A percentile compares a stretch with the other conserved stretches of the same genome.
Conservation (phyloP, 2,329 filamentous ascomycete genomes). For the Colletotrichum sp. region DNA sequence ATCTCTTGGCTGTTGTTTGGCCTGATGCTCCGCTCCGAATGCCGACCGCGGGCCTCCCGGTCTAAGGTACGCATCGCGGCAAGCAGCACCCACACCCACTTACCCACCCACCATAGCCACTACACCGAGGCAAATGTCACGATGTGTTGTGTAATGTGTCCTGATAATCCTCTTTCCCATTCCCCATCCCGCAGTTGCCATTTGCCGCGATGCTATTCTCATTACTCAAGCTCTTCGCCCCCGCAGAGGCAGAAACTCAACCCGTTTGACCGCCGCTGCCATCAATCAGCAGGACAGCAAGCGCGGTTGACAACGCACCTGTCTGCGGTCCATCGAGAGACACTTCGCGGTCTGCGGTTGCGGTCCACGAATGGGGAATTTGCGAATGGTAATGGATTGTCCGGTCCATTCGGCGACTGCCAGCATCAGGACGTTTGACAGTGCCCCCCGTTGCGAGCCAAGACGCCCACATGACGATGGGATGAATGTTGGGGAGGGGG, state of each 20-base stretch:
- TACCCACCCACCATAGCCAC: not conserved
- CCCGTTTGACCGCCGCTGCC: not conserved
- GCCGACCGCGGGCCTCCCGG: not conserved
- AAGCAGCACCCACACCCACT: not conserved
- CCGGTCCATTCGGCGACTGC: not conserved
- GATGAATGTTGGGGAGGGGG: not conserved
- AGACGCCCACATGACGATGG: conserved; percentile 14
- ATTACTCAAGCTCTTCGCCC: not conserved
- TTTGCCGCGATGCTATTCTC: not conserved
- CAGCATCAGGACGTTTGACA: not conserved
- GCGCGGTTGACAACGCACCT: not conserved
- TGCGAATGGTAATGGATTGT: conserved; percentile 19
- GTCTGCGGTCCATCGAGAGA: not conserved
- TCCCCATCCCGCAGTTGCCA: not conserved
- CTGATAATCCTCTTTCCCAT: not conserved
- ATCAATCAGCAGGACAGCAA: not conserved
- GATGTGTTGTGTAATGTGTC: not conserved
- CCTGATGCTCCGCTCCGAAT: not conserved
- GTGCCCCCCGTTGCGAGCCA: not conserved
- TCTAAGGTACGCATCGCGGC: not conserved
- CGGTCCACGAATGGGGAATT: conserved; percentile 21
- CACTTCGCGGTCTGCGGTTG: not conserved
- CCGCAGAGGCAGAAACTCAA: not conserved
- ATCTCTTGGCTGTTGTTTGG: not conserved
- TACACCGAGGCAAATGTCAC: not conserved